phyloP scores from a whole-genome alignment of 139 green algal genomes.

The Cymbomonas tetramitiformis region DNA sequence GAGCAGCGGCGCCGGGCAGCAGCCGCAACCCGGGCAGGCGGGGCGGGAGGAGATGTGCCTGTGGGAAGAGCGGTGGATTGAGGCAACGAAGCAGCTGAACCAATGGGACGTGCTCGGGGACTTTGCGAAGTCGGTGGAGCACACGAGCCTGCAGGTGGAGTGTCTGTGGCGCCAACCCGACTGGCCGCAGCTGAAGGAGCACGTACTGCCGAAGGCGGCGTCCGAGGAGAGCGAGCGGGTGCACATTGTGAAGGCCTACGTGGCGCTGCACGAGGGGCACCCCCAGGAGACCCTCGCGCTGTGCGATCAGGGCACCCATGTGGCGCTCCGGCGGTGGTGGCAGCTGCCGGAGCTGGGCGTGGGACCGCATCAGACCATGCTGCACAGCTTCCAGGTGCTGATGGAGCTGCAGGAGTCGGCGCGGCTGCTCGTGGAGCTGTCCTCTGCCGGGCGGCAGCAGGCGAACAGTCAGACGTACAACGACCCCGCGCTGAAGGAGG shows the following conservation, averaged over 20 bases:
- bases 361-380: conserved; percentile 39
- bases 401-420: conserved; percentile 79
- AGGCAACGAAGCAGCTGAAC: conserved; percentile 57
- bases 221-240: conserved; percentile 50
- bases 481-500: background rate
- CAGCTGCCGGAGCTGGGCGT: conserved; percentile 64
- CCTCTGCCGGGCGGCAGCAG: background rate
- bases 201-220: conserved; percentile 32
- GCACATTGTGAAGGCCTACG: conserved; percentile 55
- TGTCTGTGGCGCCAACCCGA: conserved; percentile 58
- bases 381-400: conserved; percentile 68
- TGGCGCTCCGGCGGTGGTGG: conserved; percentile 58
- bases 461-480: background rate
- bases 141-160: conserved; percentile 57
- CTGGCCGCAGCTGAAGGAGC: conserved; percentile 53
- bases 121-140: conserved; percentile 52
- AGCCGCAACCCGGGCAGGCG: background rate
- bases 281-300: conserved; percentile 39
- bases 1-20: no score
- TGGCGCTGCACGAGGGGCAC: conserved; percentile 48
- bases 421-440: conserved; percentile 57
- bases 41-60: conserved; percentile 54
- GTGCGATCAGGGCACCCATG: conserved; percentile 31
- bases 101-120: conserved; percentile 83
- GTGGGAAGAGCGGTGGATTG: conserved; percentile 74